Percentiles rank a stretch among this genome's conserved stretches.
These are phyloP conservation scores for Aureobasidium sp. DNA, from an alignment of 2,329 filamentous ascomycete genomes.

Conservation along the genomic window DNA sequence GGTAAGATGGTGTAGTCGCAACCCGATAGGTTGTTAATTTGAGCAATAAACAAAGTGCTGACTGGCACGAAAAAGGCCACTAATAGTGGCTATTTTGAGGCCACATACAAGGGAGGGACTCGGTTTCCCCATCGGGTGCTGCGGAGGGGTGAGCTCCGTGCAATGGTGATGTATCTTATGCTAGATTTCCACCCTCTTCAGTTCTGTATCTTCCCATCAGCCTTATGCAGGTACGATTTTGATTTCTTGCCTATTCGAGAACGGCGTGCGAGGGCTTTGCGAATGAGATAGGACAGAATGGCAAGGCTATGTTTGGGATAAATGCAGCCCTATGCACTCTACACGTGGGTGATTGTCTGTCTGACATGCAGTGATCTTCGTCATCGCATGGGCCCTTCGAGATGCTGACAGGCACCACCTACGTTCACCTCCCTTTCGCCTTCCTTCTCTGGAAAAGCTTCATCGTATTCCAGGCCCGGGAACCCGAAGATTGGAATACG, in stretches of 20 bases:
- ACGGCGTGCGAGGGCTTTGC: background rate
- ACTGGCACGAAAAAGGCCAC: background rate
- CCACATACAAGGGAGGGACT: background rate
- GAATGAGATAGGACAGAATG: background rate
- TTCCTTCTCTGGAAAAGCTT: background rate
- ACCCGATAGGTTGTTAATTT: background rate
- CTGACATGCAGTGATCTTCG: slow-evolving; percentile 1
- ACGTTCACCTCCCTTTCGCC: background rate
- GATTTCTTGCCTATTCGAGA: background rate
- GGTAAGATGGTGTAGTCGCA: background rate
- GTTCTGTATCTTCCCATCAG: background rate
- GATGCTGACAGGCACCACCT: background rate
- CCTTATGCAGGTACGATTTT: background rate
- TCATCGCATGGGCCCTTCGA: background rate
- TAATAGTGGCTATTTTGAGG: background rate
- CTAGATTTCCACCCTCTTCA: background rate
- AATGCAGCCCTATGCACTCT: background rate
- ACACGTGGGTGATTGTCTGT: background rate
- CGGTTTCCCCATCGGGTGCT: background rate
- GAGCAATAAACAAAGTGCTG: background rate
- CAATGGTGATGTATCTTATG: background rate
- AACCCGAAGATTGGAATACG: background rate
- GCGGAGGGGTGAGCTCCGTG: background rate
- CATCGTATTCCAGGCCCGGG: background rate
- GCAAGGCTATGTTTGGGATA: background rate